These are phyloP conservation scores for Colletotrichum noveboracense DNA, from an alignment of 2,329 filamentous ascomycete genomes.

Conservation along the genomic window DNA sequence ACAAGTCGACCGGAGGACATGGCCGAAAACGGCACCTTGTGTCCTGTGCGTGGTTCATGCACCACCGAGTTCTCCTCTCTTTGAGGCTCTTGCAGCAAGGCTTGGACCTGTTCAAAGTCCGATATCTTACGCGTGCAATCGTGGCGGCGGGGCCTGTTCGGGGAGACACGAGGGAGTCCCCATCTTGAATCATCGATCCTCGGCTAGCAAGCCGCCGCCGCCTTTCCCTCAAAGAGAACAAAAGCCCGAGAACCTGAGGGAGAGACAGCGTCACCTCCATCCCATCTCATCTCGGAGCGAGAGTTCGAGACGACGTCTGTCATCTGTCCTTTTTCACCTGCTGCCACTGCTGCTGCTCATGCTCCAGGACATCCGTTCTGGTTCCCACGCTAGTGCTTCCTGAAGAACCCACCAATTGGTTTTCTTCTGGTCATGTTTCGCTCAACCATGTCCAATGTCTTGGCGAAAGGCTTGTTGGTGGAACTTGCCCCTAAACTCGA, in stretches of 20 bases:
- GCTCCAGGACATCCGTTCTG: not conserved
- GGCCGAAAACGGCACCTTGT: not conserved
- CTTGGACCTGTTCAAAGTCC: not conserved
- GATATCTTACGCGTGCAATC: not conserved
- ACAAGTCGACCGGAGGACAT: not conserved
- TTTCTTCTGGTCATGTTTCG: slow-evolving; percentile 9
- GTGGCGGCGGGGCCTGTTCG: not conserved
- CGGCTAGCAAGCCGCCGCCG: not conserved
- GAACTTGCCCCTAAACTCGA: slow-evolving; percentile 9
- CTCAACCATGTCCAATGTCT: not conserved
- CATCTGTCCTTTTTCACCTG: not conserved
- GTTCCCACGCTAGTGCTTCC: not conserved
- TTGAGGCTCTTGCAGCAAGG: slow-evolving; percentile 13
- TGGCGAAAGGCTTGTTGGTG: slow-evolving; percentile 11
- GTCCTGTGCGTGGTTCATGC: slow-evolving; percentile 7
- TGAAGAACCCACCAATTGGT: slow-evolving; percentile 6
- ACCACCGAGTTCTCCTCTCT: not conserved
- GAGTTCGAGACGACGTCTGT: not conserved
- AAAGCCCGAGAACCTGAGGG: not conserved
- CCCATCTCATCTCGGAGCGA: slow-evolving; percentile 5
- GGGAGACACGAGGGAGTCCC: not conserved
- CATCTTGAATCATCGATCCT: not conserved
- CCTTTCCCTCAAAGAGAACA: not conserved
- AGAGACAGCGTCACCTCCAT: not conserved
- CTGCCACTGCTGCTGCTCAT: not conserved